Evolutionary conservation across 108 stramenopile genomes (phyloP).

Genomic region (Nitzschia inconspicua): DNA sequence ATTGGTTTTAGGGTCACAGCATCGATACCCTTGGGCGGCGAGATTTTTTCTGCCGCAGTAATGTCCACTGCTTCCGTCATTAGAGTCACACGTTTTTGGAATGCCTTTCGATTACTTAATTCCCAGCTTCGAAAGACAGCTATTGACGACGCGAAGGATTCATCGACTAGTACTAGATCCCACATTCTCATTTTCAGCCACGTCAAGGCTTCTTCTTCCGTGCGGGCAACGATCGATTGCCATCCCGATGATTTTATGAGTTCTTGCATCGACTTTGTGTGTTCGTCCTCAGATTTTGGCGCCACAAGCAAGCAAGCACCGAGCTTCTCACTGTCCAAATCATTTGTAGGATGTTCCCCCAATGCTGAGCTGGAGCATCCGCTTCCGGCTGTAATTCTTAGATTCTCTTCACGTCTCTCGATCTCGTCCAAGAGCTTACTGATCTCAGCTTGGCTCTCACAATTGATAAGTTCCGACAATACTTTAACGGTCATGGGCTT

Average conservation of each 20-base stretch:
- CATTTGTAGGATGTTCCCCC: not conserved
- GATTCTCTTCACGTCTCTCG: not conserved
- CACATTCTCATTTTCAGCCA: slow-evolving; percentile 55
- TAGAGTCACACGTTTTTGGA: too few relatives aligned
- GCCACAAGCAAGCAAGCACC: slow-evolving; percentile 21
- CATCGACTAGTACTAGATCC: slow-evolving; percentile 44
- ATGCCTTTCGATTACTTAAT: too few relatives aligned
- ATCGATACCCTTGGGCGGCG: too few relatives aligned
- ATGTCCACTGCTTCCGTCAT: too few relatives aligned
- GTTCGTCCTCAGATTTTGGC: not conserved
- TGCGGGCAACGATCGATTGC: slow-evolving; percentile 38
- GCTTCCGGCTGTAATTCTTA: slow-evolving; percentile 15
- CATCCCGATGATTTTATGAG: slow-evolving; percentile 35
- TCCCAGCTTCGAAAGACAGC: too few relatives aligned
- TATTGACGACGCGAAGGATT: too few relatives aligned
- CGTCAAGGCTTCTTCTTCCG: slow-evolving; percentile 44
- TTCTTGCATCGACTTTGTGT: not conserved
- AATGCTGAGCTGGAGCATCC: not conserved
- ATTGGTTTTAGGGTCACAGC: too few relatives aligned
- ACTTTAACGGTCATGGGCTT: slow-evolving; percentile 62
- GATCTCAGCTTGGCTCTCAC: slow-evolving; percentile 12
- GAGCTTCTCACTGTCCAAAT: not conserved
- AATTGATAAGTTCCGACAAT: slow-evolving; percentile 42
- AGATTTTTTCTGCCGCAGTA: too few relatives aligned
- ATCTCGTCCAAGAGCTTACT: slow-evolving; percentile 22